Conservation (phyloP, 2,329 filamentous ascomycete genomes). For the Arthroderma uncinatum region DNA sequence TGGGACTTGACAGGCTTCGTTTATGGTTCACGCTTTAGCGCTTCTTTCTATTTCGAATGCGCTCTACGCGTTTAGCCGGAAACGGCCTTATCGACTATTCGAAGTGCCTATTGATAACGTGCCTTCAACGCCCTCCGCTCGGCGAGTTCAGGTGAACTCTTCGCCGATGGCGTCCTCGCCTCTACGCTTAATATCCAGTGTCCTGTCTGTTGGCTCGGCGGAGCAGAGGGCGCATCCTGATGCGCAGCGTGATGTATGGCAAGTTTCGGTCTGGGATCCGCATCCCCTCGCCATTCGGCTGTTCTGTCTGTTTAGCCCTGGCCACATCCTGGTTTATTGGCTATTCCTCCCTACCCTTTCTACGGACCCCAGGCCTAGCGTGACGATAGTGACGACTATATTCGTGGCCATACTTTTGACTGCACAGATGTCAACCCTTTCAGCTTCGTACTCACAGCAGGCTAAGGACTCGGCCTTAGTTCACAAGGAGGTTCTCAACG, state of each 20-base stretch:
- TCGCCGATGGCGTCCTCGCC: constrained; percentile 69
- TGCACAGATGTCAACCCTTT: constrained; percentile 61
- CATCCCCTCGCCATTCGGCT: constrained; percentile 69
- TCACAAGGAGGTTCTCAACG: constrained; percentile 82
- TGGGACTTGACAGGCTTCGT: constrained; percentile 45
- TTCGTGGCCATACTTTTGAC: constrained; percentile 65
- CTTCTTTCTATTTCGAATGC: constrained; percentile 62
- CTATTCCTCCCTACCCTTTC: constrained; percentile 69
- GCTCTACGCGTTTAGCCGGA: constrained; percentile 68
- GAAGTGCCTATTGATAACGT: constrained; percentile 68
- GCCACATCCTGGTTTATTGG: constrained; percentile 83
- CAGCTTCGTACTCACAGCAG: constrained; percentile 67
- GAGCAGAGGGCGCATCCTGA: constrained; percentile 68
- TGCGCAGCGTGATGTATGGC: constrained; percentile 79
- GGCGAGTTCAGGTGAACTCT: constrained; percentile 77
- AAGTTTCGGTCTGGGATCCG: constrained; percentile 87
- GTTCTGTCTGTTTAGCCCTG: constrained; percentile 85
- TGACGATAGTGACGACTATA: constrained; percentile 76
- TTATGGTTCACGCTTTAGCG: constrained; percentile 60
- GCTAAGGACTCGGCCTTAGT: constrained; percentile 73
- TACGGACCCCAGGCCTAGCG: constrained; percentile 68
- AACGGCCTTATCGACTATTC: constrained; percentile 81
- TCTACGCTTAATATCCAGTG: constrained; percentile 58
- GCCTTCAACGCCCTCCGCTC: constrained; percentile 72
- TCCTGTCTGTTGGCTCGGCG: constrained; percentile 59